Base-by-base conservation (phyloP, 192 early-diverging fungal genomes). In the Umbelopsis isabellina region DNA sequence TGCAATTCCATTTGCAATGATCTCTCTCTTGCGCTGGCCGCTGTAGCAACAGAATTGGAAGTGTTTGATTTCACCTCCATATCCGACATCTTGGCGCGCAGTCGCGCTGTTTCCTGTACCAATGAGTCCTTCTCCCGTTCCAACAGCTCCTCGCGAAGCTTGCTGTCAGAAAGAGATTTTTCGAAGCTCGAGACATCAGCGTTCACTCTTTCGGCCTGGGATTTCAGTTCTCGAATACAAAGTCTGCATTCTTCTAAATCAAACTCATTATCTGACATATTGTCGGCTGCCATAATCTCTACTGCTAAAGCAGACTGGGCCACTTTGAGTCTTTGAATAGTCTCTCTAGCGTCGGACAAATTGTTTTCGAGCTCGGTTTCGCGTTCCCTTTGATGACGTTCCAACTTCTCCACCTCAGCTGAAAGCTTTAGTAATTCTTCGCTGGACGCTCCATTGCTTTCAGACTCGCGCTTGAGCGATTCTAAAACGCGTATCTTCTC, bases 11-110 rank as follows among this genome's bases (percentile, higher is more conserved):
- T 30, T 55, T 75, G 72, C 15, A 75, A 23, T 0, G 67, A 69
- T 2, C 30, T 22, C 45, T 84, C 80, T 20, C 68, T 67, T 15
- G 53, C 55, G 4, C 46, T 61, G 3, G 75, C 48, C 23, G 69
- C 55, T 7, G 41, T 44, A 23, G 67, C 47, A 30, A 65, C 37
- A 12, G 51, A 66, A 53, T 67, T 73, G 25, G 66, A 75, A 20
- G 65, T 81, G 35, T 74, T 74, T 23, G 21, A 65, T 61, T 61
- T 72, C 48, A 70, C 70, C 72, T 75, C 83, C 51, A 72, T 67
- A 27, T 80, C 79, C 1, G 72, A 49, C 18, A 75, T 30, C 33
- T 48, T 69, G 27, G 44, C 47, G 15, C 70, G 69, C 25, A 70
- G 44, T 13, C 41, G 45, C 12, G 22, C 15, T 12, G 65, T 18